phyloP scores from a whole-genome alignment of 306 rosid species.

The Sechiopsis laciniata region DNA sequence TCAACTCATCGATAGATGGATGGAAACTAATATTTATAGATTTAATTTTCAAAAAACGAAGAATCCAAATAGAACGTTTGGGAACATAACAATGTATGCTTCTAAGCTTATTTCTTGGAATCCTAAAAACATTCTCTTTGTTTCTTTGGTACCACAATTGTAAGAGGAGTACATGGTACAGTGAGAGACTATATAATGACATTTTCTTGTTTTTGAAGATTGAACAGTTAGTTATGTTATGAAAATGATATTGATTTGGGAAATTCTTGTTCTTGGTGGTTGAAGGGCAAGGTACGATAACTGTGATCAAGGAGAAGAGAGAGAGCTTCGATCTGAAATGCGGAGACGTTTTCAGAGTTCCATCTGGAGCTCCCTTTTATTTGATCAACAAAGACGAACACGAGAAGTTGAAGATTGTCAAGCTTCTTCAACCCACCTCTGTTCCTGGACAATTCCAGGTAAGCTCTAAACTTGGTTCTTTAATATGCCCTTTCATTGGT shows the following conservation, averaged over 20 bases:
- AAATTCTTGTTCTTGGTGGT: background rate
- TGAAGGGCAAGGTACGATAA: constrained; percentile 47
- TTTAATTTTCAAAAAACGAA: too few species aligned
- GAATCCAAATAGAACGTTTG: too few species aligned
- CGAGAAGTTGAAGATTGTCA: constrained; percentile 41
- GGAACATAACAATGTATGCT: too few species aligned
- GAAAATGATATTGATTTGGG: background rate
- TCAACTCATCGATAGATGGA: too few species aligned
- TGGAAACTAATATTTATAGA: too few species aligned
- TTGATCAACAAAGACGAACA: constrained; percentile 51
- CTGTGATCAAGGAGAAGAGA: constrained; percentile 39
- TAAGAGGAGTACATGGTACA: too few species aligned
- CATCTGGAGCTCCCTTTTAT: constrained; percentile 52
- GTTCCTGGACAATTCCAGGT: constrained; percentile 48
- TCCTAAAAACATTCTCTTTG: too few species aligned
- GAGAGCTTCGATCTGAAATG: constrained; percentile 40
- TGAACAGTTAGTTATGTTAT: background rate
- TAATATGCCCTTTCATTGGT: too few species aligned
- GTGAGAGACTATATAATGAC: too few species aligned
- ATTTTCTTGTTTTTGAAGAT: too few species aligned
- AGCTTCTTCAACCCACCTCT: constrained; percentile 34
- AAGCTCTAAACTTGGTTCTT: background rate
- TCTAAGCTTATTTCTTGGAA: too few species aligned
- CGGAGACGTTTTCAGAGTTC: constrained; percentile 48
- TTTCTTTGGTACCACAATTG: too few species aligned